Base-by-base conservation (phyloP, 2,329 filamentous ascomycete genomes). In the Aspergillus hiratsukae region DNA sequence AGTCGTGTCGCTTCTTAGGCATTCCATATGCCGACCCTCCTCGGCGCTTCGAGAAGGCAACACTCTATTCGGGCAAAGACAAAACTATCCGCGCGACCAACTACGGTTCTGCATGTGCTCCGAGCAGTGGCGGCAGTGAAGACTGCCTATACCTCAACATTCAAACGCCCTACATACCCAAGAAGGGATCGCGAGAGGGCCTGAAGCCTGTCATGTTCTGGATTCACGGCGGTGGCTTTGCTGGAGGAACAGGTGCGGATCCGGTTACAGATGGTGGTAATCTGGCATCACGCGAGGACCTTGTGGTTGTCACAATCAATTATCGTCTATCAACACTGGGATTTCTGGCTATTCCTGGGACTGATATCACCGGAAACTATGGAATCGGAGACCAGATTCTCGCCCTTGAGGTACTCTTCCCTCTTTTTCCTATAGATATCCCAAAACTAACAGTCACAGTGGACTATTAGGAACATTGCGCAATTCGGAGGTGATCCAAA, bases 141-240 rank as follows among this genome's bases (percentile, higher is more conserved):
- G 72, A 81, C 59, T 81, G 79, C 56, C 67, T 81, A 3, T 78
- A 78, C 56, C 55, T 81, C 53, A 80, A 81, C 57, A 78, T 82
- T 27, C 75, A 79, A 53, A 79, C 79, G 0, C 74, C 76, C 9
- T 76, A 74, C 54, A 68, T 78, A 17, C 76, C 76, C 5, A 78
- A 73, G 40, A 62, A 66, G 10, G 72, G 70, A 4, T 74, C 72
- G 1, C 74, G 69, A 51, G 65, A 69, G 25, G 63, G 75, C 3
- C 69, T 81, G 6, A 70, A 74, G 41, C 76, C 80, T 0, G 79
- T 82, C 0, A 64, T 80, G n/a, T 78, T 81, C 59, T 80, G 75
- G 68, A 81, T 81, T n/a, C 77, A 81, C 54, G 83, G 83, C n/a
- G 83, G 83, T 31, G 83, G 79, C 8, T 84, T 84, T 58, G 79